Evolutionary conservation across 352 stramenopile species (phyloP), one percentile per base, ranked within the genome.

Genomic region (Phytophthora quininea): DNA sequence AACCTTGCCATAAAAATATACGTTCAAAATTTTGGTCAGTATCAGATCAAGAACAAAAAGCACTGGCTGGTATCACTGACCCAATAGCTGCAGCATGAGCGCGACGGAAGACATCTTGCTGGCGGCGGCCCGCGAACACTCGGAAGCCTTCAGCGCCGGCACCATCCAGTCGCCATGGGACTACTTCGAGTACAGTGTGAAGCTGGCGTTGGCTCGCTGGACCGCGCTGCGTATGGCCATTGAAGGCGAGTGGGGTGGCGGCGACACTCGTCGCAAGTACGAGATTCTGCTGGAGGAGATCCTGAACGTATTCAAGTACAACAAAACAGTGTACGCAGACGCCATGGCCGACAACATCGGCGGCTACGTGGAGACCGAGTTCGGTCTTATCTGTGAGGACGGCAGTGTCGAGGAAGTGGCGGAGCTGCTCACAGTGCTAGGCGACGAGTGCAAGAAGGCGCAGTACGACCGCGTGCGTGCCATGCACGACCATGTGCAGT

Each of bases 181-280:
- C 47, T 90, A 90, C 62, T 95, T 95, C 58, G 86, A 93, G 70
- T 92, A 93, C 66, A 79, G 80, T 56, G 83, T 91, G 15, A 95
- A 93, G 75, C 66, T 95, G 57, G 78, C 78, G 65, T 54, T 95
- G 54, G 74, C 84, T 6, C 85, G 87, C 24, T 95, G 87, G 87
- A 95, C 87, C 38, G 87, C 87, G 66, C 70, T 95, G 67, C 85
- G 87, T 54, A 93, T 95, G 82, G 87, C 87, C 37, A 74, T 95
- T 19, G 87, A 93, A 54, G 87, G 87, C 63, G 83, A 93, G 60
- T 95, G 87, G 87, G 87, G 87, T 58, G 85, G 85, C 49, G 87
- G 87, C 55, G 86, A 95, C 72, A 93, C 80, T 49, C 74, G 73
- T 24, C 82, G 82, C 69, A 95, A 95, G 78, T 92, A 88, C 63